A percentile compares a stretch with the other conserved stretches of the same genome.
phyloP scores from a whole-genome alignment of 805 yeast species.

The Pichia pseudocactophila region DNA sequence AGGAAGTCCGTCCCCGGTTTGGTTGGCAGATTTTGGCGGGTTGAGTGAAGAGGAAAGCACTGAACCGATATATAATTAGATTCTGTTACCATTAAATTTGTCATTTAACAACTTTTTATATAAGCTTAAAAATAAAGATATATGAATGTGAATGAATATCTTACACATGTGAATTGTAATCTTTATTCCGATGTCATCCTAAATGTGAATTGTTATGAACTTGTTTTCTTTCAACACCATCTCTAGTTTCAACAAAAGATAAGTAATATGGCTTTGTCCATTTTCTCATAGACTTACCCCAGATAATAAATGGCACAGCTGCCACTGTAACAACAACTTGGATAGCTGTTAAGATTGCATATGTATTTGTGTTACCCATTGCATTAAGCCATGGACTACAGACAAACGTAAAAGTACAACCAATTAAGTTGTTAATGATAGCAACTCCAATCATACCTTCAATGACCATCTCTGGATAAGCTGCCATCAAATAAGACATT shows the following conservation, averaged over 20 bases:
- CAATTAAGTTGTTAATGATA: constrained; percentile 54
- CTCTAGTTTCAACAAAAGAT: constrained; percentile 44
- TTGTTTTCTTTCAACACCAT: constrained; percentile 22
- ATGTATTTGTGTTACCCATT: constrained; percentile 49
- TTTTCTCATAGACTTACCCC: constrained; percentile 47
- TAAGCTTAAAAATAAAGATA: no score
- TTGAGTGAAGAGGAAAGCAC: no score
- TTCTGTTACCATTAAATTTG: no score
- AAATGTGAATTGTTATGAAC: neutral
- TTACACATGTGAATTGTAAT: no score
- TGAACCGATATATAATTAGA: no score
- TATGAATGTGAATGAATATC: no score
- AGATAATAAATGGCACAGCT: constrained; percentile 39
- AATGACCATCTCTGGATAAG: constrained; percentile 59
- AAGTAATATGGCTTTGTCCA: constrained; percentile 52
- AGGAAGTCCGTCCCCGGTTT: no score
- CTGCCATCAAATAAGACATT: constrained; percentile 57
- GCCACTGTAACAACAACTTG: constrained; percentile 43
- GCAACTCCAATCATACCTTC: constrained; percentile 67
- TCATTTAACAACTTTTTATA: no score
- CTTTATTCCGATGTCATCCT: neutral
- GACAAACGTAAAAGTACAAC: constrained; percentile 57
- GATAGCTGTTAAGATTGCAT: constrained; percentile 50
- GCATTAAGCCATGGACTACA: constrained; percentile 54
- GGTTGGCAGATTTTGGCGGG: no score